These are phyloP conservation scores for Cicer chorassanicum DNA, from an alignment of 306 rosid species.

Conservation along the genomic window DNA sequence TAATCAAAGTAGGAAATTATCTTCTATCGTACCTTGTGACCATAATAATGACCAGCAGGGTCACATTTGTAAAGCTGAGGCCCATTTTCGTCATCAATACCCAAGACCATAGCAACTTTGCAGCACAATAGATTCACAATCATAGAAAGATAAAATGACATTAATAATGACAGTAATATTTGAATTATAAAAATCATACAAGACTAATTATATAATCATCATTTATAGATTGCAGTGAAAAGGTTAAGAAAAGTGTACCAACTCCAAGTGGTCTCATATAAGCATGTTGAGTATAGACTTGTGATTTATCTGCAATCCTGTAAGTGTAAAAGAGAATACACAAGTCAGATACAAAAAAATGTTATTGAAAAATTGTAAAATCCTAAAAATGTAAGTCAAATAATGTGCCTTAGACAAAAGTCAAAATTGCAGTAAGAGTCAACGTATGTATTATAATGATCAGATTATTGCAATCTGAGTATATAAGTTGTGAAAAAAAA, in stretches of 20 bases:
- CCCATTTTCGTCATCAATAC: slow-evolving; percentile 89
- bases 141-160: slow-evolving; percentile 24
- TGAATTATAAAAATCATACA: slow-evolving; percentile 23
- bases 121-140: slow-evolving; percentile 40
- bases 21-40: slow-evolving; percentile 80
- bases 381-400: slow-evolving; percentile 2
- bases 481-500: background rate
- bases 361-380: slow-evolving; percentile 28
- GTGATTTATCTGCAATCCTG: slow-evolving; percentile 99
- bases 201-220: slow-evolving; percentile 21
- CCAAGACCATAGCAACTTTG: slow-evolving; percentile 95
- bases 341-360: slow-evolving; percentile 19
- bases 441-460: slow-evolving; percentile 3
- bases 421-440: slow-evolving; percentile 5
- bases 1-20: slow-evolving; percentile 34
- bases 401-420: slow-evolving; percentile 14
- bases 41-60: slow-evolving; percentile 99
- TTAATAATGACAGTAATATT: slow-evolving; percentile 38
- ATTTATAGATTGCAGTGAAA: background rate
- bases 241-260: slow-evolving; percentile 57
- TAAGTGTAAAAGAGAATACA: slow-evolving; percentile 40
- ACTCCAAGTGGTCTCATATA: slow-evolving; percentile 99
- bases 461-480: background rate
- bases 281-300: slow-evolving; percentile 98
- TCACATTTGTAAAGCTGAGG: slow-evolving; percentile 93